Evolutionary conservation across 2,329 filamentous ascomycete genomes (phyloP), one percentile per base, ranked within the genome.

Genomic region (Aquanectria penicillioides): DNA sequence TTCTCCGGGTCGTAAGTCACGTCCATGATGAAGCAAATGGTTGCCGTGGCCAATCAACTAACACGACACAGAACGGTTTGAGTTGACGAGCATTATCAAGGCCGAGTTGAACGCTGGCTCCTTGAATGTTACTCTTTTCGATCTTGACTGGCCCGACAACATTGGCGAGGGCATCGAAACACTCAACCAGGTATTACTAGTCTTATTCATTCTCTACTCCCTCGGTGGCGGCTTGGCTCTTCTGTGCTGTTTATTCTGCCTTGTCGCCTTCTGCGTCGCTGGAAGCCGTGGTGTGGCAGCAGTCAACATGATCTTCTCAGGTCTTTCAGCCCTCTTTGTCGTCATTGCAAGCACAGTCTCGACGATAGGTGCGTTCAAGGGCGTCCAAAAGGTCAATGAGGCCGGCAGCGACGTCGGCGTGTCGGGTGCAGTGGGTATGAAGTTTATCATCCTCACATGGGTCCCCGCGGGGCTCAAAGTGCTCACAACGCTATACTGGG

Each of bases 361-460:
- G 22, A 49, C 46, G 9, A 49, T 49, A 8, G 33, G 46, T 23
- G 46, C 46, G 22, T 49, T 36, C 46, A 49, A 49, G 31, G 33
- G 46, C 20, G 34, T 49, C 11, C 25, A 31, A 6, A 36, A 36
- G 23, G 33, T 49, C 33, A 49, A 49, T 23, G 46, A 49, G 10
- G 25, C 28, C 9, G 46, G 46, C 15, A 3, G 29, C 22, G 46
- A 37, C 15, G 15, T 37, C n/a, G 46, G 46, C 20, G 46, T 49
- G n/a, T 37, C 46, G 33, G 46, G 31, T 22, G 15, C 28, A 22
- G 46, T 49, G n/a, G 46, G 46, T 7, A 8, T 49, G 15, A 37
- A 37, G 33, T 49, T 49, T 12, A 28, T 49, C 46, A 29, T 49
- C 23, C 33, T 49, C 9, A 49, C 46, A 11, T 49, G 46, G 46